Evolutionary conservation across 2,329 filamentous ascomycete species (phyloP).

Genomic region (Cercospora berteroae): DNA sequence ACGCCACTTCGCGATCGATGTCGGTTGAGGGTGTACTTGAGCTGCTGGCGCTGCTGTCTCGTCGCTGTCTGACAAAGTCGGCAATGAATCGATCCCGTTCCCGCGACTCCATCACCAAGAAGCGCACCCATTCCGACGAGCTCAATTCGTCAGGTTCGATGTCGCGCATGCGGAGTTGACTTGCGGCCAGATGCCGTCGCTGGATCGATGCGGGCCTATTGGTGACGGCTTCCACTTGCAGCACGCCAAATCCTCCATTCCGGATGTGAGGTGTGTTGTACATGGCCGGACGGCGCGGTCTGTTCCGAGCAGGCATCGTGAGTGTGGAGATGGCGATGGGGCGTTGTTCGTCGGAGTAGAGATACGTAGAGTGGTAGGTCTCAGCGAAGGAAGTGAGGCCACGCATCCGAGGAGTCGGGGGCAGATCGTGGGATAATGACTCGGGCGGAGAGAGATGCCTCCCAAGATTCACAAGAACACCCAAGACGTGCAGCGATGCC

Average conservation of each 20-base stretch:
- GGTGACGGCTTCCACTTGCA: slow-evolving; percentile 38
- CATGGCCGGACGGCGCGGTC: slow-evolving; percentile 32
- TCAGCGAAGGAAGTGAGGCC: slow-evolving; percentile 5
- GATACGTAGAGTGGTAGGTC: not conserved
- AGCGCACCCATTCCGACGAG: slow-evolving; percentile 37
- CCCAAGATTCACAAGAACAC: slow-evolving; percentile 12
- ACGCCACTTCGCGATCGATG: slow-evolving; percentile 23
- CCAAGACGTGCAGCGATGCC: slow-evolving; percentile 5
- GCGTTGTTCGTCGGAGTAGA: slow-evolving; percentile 1
- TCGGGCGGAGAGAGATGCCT: not conserved
- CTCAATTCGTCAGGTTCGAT: slow-evolving; percentile 38
- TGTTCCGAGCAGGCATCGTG: slow-evolving; percentile 29
- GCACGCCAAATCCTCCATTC: slow-evolving; percentile 36
- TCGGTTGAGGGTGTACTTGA: slow-evolving; percentile 17
- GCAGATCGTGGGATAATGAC: not conserved
- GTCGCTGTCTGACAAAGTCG: slow-evolving; percentile 31
- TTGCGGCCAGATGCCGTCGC: slow-evolving; percentile 36
- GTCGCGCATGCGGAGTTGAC: slow-evolving; percentile 37
- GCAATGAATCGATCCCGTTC: slow-evolving; percentile 38
- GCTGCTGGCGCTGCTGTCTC: slow-evolving; percentile 29
- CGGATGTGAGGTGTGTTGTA: slow-evolving; percentile 39
- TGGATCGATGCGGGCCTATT: slow-evolving; percentile 37
- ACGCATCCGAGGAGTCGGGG: slow-evolving; percentile 2
- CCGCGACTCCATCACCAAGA: slow-evolving; percentile 36
- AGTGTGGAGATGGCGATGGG: slow-evolving; percentile 1